These are phyloP conservation scores for Chenopodium quinoa DNA, from an alignment of 148 eudicot genomes.

Conservation along the genomic window DNA sequence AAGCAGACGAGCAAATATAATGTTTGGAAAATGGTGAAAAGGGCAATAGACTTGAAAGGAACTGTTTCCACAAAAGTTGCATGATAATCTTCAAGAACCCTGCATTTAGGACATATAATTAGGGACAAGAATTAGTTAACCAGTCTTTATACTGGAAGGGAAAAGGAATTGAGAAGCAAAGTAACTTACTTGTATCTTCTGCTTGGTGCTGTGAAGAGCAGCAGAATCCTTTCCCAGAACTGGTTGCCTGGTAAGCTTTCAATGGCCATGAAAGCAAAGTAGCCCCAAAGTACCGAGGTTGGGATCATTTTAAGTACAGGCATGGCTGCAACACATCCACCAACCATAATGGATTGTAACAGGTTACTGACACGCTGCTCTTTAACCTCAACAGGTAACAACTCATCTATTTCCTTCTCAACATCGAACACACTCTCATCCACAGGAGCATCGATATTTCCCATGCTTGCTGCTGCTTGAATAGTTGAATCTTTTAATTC, in stretches of 20 bases:
- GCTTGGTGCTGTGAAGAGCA: conserved; percentile 87
- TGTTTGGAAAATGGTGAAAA: conserved; percentile 75
- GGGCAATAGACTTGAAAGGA: conserved; percentile 79
- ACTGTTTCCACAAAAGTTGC: conserved; percentile 91
- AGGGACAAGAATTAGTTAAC: not conserved
- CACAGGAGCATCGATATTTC: conserved; percentile 68
- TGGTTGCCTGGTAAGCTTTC: conserved; percentile 95
- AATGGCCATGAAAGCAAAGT: conserved; percentile 93
- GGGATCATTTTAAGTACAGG: conserved; percentile 82
- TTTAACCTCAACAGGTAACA: conserved; percentile 86
- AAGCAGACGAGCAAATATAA: conserved; percentile 66
- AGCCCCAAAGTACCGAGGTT: conserved; percentile 88
- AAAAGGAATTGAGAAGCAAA: not conserved
- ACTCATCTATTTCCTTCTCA: conserved; percentile 80
- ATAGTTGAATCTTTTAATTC: conserved; percentile 83
- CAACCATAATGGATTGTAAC: conserved; percentile 75
- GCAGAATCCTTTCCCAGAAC: conserved; percentile 86
- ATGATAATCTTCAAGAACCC: conserved; percentile 86
- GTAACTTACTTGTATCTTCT: conserved; percentile 66
- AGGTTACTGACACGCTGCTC: conserved; percentile 88
- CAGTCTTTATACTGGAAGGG: not conserved
- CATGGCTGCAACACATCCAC: conserved; percentile 95
- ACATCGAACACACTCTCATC: conserved; percentile 82
- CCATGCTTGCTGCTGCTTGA: conserved; percentile 72
- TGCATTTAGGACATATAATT: conserved; percentile 30